These are phyloP conservation scores for Paraphoma sp. DNA, from an alignment of 2,329 filamentous ascomycete genomes.

Conservation along the genomic window DNA sequence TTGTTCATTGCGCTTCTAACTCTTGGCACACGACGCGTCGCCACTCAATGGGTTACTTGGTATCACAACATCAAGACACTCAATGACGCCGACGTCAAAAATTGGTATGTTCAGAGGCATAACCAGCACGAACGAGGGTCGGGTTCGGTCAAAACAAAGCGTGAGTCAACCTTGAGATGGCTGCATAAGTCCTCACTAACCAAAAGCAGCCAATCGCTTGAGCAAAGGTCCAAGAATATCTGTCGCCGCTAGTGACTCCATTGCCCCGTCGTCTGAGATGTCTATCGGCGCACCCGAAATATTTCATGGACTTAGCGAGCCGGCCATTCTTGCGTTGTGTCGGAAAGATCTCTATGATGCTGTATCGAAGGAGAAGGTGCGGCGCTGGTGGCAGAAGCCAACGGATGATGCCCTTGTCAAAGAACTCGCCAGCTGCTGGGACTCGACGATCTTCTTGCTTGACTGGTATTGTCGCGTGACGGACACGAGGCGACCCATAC, in stretches of 20 bases:
- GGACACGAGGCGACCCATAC: slow-evolving; percentile 57
- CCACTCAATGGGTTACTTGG: slow-evolving; percentile 67
- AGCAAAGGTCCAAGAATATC: slow-evolving; percentile 31
- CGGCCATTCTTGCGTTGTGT: slow-evolving; percentile 56
- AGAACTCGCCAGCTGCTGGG: slow-evolving; percentile 60
- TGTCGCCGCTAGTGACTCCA: slow-evolving; percentile 33
- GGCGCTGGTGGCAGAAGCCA: slow-evolving; percentile 52
- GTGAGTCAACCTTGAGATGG: slow-evolving; percentile 11
- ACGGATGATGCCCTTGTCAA: slow-evolving; percentile 56
- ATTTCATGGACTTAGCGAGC: slow-evolving; percentile 55
- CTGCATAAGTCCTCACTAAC: slow-evolving; percentile 5
- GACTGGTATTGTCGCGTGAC: slow-evolving; percentile 60
- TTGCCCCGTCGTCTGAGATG: slow-evolving; percentile 34
- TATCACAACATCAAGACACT: slow-evolving; percentile 58
- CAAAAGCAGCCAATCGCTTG: slow-evolving; percentile 17
- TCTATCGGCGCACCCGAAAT: slow-evolving; percentile 42
- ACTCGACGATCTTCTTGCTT: slow-evolving; percentile 61
- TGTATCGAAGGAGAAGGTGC: slow-evolving; percentile 54
- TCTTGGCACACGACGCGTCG: slow-evolving; percentile 60
- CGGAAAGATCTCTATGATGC: slow-evolving; percentile 55
- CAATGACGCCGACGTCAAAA: slow-evolving; percentile 58
- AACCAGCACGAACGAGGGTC: slow-evolving; percentile 17
- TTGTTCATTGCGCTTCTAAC: slow-evolving; percentile 60
- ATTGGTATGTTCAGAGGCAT: slow-evolving; percentile 54
- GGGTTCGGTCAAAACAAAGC: neutral